Evolutionary conservation across 352 stramenopile species (phyloP).

Genomic region (Lagenidium sp.): DNA sequence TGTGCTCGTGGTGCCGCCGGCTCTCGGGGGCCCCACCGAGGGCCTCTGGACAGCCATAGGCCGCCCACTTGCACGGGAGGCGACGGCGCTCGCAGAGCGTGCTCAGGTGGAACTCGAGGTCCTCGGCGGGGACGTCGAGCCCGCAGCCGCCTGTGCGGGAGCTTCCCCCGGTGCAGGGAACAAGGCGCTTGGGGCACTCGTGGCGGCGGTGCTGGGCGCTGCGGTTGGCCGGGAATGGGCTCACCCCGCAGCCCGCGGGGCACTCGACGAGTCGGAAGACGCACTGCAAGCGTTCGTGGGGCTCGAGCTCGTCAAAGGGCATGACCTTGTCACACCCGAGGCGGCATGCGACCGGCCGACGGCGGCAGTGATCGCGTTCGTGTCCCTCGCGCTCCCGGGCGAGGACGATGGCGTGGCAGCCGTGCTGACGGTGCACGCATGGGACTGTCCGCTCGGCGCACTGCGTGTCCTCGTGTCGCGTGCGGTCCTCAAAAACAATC

Average conservation of each 20-base stretch:
- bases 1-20: slow-evolving; percentile 42
- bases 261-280: slow-evolving; percentile 35
- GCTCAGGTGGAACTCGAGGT: slow-evolving; percentile 51
- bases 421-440: slow-evolving; percentile 46
- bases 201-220: slow-evolving; percentile 24
- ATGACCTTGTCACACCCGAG: slow-evolving; percentile 32
- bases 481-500: slow-evolving; percentile 28
- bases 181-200: slow-evolving; percentile 40
- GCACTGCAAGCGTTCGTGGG: slow-evolving; percentile 45
- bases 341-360: slow-evolving; percentile 37
- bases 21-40: slow-evolving; percentile 30
- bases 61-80: slow-evolving; percentile 40
- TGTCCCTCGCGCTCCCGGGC: slow-evolving; percentile 29
- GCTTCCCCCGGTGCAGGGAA: slow-evolving; percentile 23
- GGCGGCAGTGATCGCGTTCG: slow-evolving; percentile 43
- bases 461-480: slow-evolving; percentile 17
- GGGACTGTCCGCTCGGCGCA: slow-evolving; percentile 28
- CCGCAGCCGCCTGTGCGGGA: slow-evolving; percentile 29
- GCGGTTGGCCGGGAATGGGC: slow-evolving; percentile 32
- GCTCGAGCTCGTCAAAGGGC: slow-evolving; percentile 28
- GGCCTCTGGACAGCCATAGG: slow-evolving; percentile 29
- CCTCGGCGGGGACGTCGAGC: slow-evolving; percentile 24
- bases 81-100: slow-evolving; percentile 36
- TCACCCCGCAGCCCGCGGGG: slow-evolving; percentile 17
- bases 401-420: slow-evolving; percentile 28